Conservation (phyloP, 306 rosid genomes). For the Nissolia schottii region DNA sequence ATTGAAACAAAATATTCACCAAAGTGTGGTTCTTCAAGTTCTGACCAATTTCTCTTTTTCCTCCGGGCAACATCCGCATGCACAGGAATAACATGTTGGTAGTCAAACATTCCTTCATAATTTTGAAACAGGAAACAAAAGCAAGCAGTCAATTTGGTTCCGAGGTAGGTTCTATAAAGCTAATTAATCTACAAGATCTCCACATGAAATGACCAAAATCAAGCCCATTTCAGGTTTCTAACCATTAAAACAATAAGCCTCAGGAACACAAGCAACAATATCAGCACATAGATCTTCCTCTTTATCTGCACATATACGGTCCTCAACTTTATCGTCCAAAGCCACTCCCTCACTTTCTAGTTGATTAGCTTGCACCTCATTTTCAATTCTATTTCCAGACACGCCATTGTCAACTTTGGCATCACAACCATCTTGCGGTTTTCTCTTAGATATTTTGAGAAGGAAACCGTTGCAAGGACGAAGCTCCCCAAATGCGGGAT, state of each 20-base stretch:
- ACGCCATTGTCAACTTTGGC: constrained; percentile 17
- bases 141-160: background rate
- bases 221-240: constrained; percentile 22
- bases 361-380: constrained; percentile 30
- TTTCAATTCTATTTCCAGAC: constrained; percentile 18
- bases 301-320: constrained; percentile 8
- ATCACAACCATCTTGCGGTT: constrained; percentile 11
- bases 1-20: constrained; percentile 45
- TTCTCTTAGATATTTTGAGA: constrained; percentile 60
- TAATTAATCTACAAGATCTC: background rate
- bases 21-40: constrained; percentile 48
- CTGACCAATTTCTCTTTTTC: constrained; percentile 63
- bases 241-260: constrained; percentile 83
- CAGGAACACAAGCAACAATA: constrained; percentile 51
- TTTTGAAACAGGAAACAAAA: constrained; percentile 15
- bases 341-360: background rate
- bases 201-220: background rate
- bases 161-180: background rate
- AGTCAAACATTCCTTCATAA: constrained; percentile 80
- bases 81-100: constrained; percentile 84
- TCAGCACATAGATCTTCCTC: constrained; percentile 44
- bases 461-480: constrained; percentile 58
- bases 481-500: constrained; percentile 80
- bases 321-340: constrained; percentile 24
- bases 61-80: constrained; percentile 67